Base-by-base conservation (phyloP, 2,329 filamentous ascomycete species). In the Diaporthe destruens region DNA sequence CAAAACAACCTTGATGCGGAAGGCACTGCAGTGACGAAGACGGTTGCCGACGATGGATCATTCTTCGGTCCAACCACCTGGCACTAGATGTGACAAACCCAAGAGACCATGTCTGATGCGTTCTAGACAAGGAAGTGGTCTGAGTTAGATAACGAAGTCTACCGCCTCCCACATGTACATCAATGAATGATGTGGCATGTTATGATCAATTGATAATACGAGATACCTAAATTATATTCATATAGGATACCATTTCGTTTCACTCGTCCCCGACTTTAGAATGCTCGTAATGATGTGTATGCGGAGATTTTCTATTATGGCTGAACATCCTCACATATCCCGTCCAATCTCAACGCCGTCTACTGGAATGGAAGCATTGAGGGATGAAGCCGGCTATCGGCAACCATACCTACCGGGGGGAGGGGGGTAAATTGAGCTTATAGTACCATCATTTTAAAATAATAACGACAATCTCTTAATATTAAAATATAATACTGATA, bases 31-130 rank as follows among this genome's bases (percentile, higher is more conserved):
- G 78, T 81, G 1, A 77, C 78, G 2, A 80, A 79, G 75, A 54
- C 69, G 1, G 76, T 81, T 3, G 77, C 78, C 16, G 68, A 77
- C 11, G 78, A 78, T 67, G 76, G 76, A 0, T 77, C 75, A 7
- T 80, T 79, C 54, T 73, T 81, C 32, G 78, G 80, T 0, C 80
- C 80, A 1, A 71, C 70, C 1, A 61, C 42, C 1, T 81, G 79
- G 79, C 78, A 76, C 8, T 71, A 71, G 54, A 20, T 29, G 56
- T 6, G 18, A 4, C 8, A 65, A 29, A 44, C 59, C 18, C 36
- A 14, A 11, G 34, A 57, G 29, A 20, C 11, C 16, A 16, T 57
- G 9, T 25, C 6, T 14, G 57, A 63, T 47, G 25, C 11, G 16
- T 16, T 14, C 39, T 16, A 34, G 16, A 14, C 11, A 2, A 47